Percentiles rank a stretch among this genome's conserved stretches.
phyloP scores from a whole-genome alignment of 148 eudicot genomes.

The Vaccinium macrocarpon region DNA sequence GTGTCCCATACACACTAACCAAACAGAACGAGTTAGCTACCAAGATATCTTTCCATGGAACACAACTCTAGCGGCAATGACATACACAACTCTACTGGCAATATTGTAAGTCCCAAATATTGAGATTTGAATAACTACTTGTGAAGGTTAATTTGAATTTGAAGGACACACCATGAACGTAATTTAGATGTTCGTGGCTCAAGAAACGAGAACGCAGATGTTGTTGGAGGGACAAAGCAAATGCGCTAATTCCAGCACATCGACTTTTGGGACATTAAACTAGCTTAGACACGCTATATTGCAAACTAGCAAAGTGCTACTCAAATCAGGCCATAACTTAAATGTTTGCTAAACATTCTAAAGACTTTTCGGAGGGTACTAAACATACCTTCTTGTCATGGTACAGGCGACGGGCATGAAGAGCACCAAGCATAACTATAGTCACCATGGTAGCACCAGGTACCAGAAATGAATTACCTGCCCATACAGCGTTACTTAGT shows the following conservation, averaged over 20 bases:
- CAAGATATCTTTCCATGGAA: not conserved
- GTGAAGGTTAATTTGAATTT: not conserved
- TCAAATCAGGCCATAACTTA: not conserved
- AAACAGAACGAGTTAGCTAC: not conserved
- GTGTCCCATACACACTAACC: not conserved
- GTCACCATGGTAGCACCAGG: constrained; percentile 96
- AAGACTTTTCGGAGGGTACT: not conserved
- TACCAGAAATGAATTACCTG: constrained; percentile 68
- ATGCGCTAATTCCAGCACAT: not conserved
- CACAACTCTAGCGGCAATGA: not conserved
- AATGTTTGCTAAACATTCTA: not conserved
- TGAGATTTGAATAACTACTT: not conserved
- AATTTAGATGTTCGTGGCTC: not conserved
- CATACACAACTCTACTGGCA: not conserved
- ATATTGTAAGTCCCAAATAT: too few species aligned
- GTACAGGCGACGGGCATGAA: constrained; percentile 88
- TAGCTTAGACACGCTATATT: not conserved
- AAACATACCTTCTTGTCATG: constrained; percentile 63
- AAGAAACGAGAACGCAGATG: not conserved
- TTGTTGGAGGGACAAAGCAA: not conserved
- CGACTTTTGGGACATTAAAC: not conserved
- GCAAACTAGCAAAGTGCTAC: not conserved
- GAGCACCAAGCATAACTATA: constrained; percentile 85
- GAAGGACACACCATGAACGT: not conserved
- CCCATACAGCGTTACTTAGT: constrained; percentile 5